Evolutionary conservation across 805 yeast genomes (phyloP), one percentile per base, ranked within the genome.

Genomic region (Ogataea wickerhamii): DNA sequence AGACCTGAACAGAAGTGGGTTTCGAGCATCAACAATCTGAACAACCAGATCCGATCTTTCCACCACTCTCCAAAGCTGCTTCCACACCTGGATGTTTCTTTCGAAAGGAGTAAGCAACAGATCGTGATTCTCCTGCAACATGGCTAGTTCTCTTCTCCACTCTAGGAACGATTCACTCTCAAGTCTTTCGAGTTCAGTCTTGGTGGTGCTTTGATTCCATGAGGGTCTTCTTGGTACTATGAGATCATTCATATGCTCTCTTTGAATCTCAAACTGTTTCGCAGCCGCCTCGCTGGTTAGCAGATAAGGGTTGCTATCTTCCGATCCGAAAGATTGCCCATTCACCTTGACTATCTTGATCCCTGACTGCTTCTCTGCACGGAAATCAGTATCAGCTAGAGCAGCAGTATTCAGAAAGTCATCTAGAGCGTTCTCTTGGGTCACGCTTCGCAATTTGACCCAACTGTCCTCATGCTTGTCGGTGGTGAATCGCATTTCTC

Each of bases 11-110:
- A 87, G 70, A 41, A 89, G 65, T 4, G 98, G 98, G 58, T 87
- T 88, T 64, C 98, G 76, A 10, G 97, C 98, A 67, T 93, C 98
- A 20, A 93, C 98, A 67, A 93, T 93, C 61, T 93, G 98, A 5
- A 93, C 97, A 27, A 93, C 78, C 52, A 93, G 71, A 61, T 91
- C 96, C 18, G 93, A 86, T 57, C 98, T 78, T 63, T 93, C 98
- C 18, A 88, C 85, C 30, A 93, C 98, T 66, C 98, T 77, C 98
- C 98, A 93, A 48, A 93, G 69, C 65, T 93, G 98, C 58, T 93
- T 80, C 98, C 98, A 93, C 41, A 93, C 97, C 70, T 91, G 96
- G 47, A 93, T 70, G 60, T 93, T 93, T 68, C 98, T 79, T 68
- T 93, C 98, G 58, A 91, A 93, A 4, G 98, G 98, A 0, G 98